phyloP scores from a whole-genome alignment of 306 rosid genomes.

The Corylus americana region DNA sequence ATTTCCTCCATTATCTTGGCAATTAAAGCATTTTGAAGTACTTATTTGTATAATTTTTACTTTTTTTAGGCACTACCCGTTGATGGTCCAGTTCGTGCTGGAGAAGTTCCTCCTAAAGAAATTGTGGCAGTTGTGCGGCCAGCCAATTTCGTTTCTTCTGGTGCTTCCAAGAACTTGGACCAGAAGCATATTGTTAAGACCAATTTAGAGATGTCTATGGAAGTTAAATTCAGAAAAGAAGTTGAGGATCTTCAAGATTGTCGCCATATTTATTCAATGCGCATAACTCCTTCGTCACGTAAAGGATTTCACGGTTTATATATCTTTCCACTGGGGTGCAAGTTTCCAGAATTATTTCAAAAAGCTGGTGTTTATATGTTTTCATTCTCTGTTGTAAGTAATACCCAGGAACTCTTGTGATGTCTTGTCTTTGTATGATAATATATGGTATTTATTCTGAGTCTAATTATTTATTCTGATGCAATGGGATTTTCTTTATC shows the following conservation, averaged over 20 bases:
- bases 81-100: slow-evolving; percentile 31
- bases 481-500: slow-evolving; percentile 12
- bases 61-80: slow-evolving; percentile 34
- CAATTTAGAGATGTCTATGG: slow-evolving; percentile 37
- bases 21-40: neutral
- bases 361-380: slow-evolving; percentile 40
- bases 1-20: neutral
- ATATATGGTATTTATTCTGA: neutral
- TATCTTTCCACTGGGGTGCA: slow-evolving; percentile 33
- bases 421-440: neutral
- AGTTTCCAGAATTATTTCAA: slow-evolving; percentile 19
- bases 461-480: slow-evolving; percentile 18
- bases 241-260: neutral
- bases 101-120: slow-evolving; percentile 34
- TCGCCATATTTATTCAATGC: neutral
- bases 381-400: slow-evolving; percentile 50
- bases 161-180: slow-evolving; percentile 29
- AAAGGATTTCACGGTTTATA: slow-evolving; percentile 43
- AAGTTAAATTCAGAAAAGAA: slow-evolving; percentile 15
- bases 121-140: slow-evolving; percentile 46
- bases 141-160: slow-evolving; percentile 19
- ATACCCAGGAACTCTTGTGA: neutral
- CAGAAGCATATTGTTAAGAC: slow-evolving; percentile 31
- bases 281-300: slow-evolving; percentile 19
- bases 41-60: neutral